phyloP scores from a whole-genome alignment of 768 basidiomycete species.

The Gymnopilus dilepis region DNA sequence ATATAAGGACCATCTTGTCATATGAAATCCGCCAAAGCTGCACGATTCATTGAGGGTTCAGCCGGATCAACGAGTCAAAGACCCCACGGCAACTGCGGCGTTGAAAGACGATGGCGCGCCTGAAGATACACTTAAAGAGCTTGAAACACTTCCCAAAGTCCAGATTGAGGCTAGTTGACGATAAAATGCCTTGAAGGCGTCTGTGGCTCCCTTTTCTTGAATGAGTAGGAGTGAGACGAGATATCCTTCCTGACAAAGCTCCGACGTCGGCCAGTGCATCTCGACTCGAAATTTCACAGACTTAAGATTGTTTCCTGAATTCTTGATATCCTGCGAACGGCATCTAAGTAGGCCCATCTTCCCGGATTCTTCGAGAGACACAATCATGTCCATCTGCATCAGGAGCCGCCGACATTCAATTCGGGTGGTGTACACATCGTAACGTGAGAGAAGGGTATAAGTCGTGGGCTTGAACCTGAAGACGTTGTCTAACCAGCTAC shows the following conservation, averaged over 20 bases:
- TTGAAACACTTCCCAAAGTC: conserved; percentile 54
- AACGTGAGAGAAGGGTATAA: conserved; percentile 60
- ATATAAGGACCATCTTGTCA: no score
- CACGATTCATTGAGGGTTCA: no score
- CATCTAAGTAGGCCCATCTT: conserved; percentile 78
- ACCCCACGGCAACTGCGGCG: not conserved
- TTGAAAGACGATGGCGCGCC: conserved; percentile 12
- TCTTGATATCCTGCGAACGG: conserved; percentile 68
- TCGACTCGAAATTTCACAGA: conserved; percentile 86
- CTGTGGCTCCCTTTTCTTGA: conserved; percentile 87
- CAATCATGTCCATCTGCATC: conserved; percentile 70
- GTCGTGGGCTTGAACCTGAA: conserved; percentile 83
- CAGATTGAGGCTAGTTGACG: conserved; percentile 70
- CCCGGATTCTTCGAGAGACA: conserved; percentile 68
- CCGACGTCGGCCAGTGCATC: conserved; percentile 49
- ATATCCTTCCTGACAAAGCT: conserved; percentile 48
- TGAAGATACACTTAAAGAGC: conserved; percentile 10
- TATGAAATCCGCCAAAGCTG: no score
- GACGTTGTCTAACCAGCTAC: conserved; percentile 86
- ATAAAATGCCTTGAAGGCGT: conserved; percentile 79
- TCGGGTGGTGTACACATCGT: conserved; percentile 67
- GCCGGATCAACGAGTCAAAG: not conserved
- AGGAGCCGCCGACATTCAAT: conserved; percentile 78
- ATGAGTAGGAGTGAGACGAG: conserved; percentile 67
- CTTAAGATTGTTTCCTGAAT: conserved; percentile 63